A percentile compares a stretch with the other conserved stretches of the same genome.
Evolutionary conservation across 306 rosid genomes (phyloP).

Genomic region (Arachis stenosperma): DNA sequence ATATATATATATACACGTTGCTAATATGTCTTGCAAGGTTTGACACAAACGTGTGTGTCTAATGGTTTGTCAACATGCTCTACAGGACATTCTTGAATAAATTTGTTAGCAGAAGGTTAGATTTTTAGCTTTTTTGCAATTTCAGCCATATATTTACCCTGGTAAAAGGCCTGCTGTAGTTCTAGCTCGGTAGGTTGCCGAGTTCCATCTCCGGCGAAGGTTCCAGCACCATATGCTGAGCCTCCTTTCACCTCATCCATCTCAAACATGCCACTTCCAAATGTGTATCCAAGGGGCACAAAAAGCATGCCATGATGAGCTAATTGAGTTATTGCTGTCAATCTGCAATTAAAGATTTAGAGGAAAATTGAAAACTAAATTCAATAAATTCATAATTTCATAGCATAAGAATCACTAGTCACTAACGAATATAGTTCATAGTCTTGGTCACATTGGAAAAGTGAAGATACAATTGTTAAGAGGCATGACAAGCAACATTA

Average conservation of each 20-base stretch:
- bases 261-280: conserved; percentile 85
- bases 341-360: conserved; percentile 45
- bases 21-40: not conserved
- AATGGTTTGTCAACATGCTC: not conserved
- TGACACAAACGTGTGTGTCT: no score
- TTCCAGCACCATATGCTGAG: conserved; percentile 89
- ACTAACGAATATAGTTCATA: not conserved
- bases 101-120: conserved; percentile 21
- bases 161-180: conserved; percentile 81
- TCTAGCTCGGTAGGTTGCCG: conserved; percentile 84
- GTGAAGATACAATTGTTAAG: not conserved
- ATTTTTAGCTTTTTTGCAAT: conserved; percentile 75
- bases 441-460: not conserved
- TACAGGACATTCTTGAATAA: not conserved
- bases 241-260: conserved; percentile 89
- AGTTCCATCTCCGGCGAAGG: conserved; percentile 86
- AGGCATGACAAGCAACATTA: no score
- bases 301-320: conserved; percentile 95
- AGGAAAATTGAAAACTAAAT: conserved; percentile 19
- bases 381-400: not conserved
- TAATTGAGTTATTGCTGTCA: conserved; percentile 81
- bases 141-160: conserved; percentile 79
- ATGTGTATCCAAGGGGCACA: conserved; percentile 90
- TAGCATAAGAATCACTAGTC: not conserved
- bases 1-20: not conserved